Percentiles rank a stretch among this genome's conserved stretches.
These are phyloP conservation scores for Boechera retrofracta DNA, from an alignment of 345 rosid species.

Conservation along the genomic window DNA sequence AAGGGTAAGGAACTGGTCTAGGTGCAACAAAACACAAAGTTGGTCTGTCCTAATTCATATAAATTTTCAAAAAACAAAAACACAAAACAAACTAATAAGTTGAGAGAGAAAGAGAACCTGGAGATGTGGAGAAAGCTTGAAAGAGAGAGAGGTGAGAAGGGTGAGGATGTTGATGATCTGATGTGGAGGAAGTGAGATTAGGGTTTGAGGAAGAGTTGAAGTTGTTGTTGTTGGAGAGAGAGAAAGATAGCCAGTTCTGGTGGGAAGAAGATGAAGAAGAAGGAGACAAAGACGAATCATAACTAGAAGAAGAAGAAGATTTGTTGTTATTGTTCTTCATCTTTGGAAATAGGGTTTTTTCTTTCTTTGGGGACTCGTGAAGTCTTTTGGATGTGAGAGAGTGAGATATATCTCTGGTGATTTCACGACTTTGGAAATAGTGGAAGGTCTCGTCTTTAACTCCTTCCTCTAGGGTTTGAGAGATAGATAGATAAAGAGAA, in stretches of 20 bases:
- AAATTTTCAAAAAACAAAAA: not conserved
- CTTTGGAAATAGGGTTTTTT: slow-evolving; percentile 37
- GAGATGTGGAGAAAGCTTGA: slow-evolving; percentile 53
- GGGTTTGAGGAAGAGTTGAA: slow-evolving; percentile 40
- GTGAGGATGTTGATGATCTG: slow-evolving; percentile 39
- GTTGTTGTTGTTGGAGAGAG: slow-evolving; percentile 52
- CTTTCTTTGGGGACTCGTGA: slow-evolving; percentile 46
- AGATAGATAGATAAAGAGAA: slow-evolving; percentile 41
- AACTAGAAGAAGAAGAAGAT: slow-evolving; percentile 43
- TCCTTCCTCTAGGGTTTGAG: slow-evolving; percentile 35
- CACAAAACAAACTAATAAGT: slow-evolving; percentile 12
- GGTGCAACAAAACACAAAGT: slow-evolving; percentile 34
- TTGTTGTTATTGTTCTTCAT: slow-evolving; percentile 54
- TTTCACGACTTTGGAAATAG: slow-evolving; percentile 56
- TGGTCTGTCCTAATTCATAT: slow-evolving; percentile 23
- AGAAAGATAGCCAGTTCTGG: slow-evolving; percentile 59
- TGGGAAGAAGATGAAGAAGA: slow-evolving; percentile 48
- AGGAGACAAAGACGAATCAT: slow-evolving; percentile 52
- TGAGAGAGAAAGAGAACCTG: slow-evolving; percentile 44
- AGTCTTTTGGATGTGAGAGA: slow-evolving; percentile 31
- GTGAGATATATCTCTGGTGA: slow-evolving; percentile 26
- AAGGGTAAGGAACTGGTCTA: slow-evolving; percentile 23
- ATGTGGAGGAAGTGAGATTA: slow-evolving; percentile 35
- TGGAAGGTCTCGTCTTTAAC: slow-evolving; percentile 43
- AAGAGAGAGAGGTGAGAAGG: slow-evolving; percentile 57